Evolutionary conservation across 768 basidiomycete genomes (phyloP).

Genomic region (Mycena crocata): DNA sequence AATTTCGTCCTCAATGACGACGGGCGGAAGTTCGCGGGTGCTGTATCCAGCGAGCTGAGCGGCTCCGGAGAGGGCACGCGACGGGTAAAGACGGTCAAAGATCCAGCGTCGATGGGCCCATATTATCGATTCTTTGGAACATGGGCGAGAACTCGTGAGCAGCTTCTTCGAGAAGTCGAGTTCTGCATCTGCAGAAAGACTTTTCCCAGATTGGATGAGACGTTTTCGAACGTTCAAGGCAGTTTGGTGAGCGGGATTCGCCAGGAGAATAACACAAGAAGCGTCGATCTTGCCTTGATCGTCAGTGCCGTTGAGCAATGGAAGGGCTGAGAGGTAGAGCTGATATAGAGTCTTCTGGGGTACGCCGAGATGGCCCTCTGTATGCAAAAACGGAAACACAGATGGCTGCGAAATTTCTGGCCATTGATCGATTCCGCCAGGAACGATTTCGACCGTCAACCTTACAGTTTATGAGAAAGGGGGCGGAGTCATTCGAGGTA

Average conservation of each 20-base stretch:
- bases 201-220: conserved; percentile 54
- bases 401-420: conserved; percentile 38
- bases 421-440: conserved; percentile 67
- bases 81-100: conserved; percentile 41
- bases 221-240: conserved; percentile 72
- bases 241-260: conserved; percentile 78
- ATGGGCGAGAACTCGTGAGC: conserved; percentile 63
- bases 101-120: conserved; percentile 83
- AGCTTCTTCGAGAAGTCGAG: conserved; percentile 58
- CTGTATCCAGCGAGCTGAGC: too few relatives aligned
- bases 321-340: conserved; percentile 60
- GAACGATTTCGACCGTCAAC: conserved; percentile 69
- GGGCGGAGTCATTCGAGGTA: too few relatives aligned
- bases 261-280: conserved; percentile 65
- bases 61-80: neutral
- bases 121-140: conserved; percentile 72
- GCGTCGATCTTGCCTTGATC: conserved; percentile 45
- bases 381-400: conserved; percentile 64
- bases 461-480: conserved; percentile 40
- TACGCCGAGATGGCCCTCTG: conserved; percentile 72
- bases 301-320: conserved; percentile 50
- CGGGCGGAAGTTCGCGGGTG: conserved; percentile 48
- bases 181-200: conserved; percentile 57
- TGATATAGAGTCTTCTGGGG: conserved; percentile 67
- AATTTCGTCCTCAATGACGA: conserved; percentile 60